phyloP scores from a whole-genome alignment of 2,329 filamentous ascomycete genomes.

The Xylariales sp. region DNA sequence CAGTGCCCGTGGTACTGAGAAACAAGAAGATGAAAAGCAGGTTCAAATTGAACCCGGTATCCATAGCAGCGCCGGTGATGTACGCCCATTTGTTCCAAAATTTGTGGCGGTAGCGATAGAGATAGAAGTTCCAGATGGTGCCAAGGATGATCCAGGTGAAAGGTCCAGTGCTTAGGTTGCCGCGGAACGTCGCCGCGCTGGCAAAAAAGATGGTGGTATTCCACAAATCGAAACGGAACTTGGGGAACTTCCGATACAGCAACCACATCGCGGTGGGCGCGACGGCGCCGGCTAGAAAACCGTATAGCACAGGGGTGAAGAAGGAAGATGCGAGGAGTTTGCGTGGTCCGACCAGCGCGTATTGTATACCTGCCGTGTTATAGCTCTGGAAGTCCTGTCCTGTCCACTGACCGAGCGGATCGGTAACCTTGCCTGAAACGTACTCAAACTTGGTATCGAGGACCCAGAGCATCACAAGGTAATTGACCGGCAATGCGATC shows the following conservation, averaged over 20 bases:
- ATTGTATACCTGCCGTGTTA: conserved; percentile 54
- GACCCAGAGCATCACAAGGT: conserved; percentile 57
- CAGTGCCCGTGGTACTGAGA: conserved; percentile 51
- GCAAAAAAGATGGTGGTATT: conserved; percentile 61
- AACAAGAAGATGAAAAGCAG: conserved; percentile 58
- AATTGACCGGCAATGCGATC: conserved; percentile 57
- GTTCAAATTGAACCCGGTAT: conserved; percentile 59
- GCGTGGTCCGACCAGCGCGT: conserved; percentile 51
- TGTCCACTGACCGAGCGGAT: conserved; percentile 59
- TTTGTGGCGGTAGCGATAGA: conserved; percentile 49
- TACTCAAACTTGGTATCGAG: conserved; percentile 52
- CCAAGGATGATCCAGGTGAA: conserved; percentile 54
- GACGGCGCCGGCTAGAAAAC: conserved; percentile 45
- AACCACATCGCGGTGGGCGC: conserved; percentile 42
- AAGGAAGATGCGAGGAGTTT: conserved; percentile 44
- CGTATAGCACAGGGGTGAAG: conserved; percentile 45
- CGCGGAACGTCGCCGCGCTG: conserved; percentile 51
- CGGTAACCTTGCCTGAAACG: conserved; percentile 42
- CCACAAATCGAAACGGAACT: conserved; percentile 50
- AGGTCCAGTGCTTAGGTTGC: conserved; percentile 58
- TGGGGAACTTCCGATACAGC: conserved; percentile 49
- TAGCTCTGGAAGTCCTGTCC: conserved; percentile 47
- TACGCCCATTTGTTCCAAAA: conserved; percentile 60
- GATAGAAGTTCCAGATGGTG: conserved; percentile 56
- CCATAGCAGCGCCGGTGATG: conserved; percentile 56